These are phyloP conservation scores for Rosa persica DNA, from an alignment of 306 rosid species.

Conservation along the genomic window DNA sequence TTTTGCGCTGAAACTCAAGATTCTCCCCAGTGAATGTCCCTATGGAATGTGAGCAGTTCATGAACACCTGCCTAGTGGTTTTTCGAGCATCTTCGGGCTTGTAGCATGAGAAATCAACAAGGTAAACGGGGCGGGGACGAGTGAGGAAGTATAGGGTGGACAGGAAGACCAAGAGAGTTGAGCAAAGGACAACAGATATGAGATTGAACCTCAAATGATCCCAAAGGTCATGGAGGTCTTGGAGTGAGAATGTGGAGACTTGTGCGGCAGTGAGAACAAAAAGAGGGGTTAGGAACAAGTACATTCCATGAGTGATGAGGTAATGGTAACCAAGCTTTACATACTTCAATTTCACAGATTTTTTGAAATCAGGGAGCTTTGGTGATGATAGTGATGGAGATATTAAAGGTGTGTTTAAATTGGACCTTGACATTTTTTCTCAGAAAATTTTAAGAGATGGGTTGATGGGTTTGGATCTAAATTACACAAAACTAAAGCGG, in stretches of 20 bases:
- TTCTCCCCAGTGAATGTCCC: conserved; percentile 49
- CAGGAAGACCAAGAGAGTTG: conserved; percentile 47
- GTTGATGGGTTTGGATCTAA: not conserved
- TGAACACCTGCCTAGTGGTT: conserved; percentile 55
- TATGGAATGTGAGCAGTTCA: conserved; percentile 34
- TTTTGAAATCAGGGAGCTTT: conserved; percentile 53
- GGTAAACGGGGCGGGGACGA: conserved; percentile 47
- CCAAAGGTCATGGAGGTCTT: conserved; percentile 50
- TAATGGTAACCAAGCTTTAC: conserved; percentile 62
- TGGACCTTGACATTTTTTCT: conserved; percentile 39
- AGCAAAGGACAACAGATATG: conserved; percentile 40
- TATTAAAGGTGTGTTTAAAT: conserved; percentile 27
- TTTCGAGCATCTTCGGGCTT: conserved; percentile 55
- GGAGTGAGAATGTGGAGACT: conserved; percentile 44
- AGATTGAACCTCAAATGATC: conserved; percentile 48
- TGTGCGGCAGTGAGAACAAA: conserved; percentile 34
- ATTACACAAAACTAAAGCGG: conserved; percentile 8
- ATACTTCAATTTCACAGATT: conserved; percentile 55
- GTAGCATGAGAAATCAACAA: conserved; percentile 62
- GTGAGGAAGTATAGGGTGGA: conserved; percentile 49
- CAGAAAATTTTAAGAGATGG: not conserved
- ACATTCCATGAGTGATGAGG: conserved; percentile 61
- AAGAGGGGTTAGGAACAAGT: conserved; percentile 43
- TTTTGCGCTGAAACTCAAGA: conserved; percentile 50
- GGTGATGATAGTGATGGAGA: conserved; percentile 23